These are phyloP conservation scores for Cryphonectria parasitica DNA, from an alignment of 2,329 filamentous ascomycete genomes.

Conservation along the genomic window DNA sequence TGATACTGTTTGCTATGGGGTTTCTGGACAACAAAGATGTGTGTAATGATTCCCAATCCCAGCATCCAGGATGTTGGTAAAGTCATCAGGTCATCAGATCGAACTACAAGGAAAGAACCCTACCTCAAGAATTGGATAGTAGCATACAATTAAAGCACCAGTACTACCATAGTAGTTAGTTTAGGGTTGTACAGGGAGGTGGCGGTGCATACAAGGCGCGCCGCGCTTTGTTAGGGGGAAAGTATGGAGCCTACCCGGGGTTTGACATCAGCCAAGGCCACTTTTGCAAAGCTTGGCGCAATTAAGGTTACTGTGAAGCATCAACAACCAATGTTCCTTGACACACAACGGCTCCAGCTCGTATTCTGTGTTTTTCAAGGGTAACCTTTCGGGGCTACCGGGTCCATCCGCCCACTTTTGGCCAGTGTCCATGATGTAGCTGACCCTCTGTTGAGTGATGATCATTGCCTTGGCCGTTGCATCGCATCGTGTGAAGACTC, in stretches of 20 bases:
- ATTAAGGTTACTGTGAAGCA: slow-evolving; percentile 8
- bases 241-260: not conserved
- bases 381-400: slow-evolving; percentile 8
- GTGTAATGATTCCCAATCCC: not conserved
- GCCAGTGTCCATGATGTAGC: slow-evolving; percentile 4
- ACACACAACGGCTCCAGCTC: not conserved
- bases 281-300: not conserved
- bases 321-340: not conserved
- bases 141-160: not conserved
- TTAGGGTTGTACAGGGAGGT: not conserved
- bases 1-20: not conserved
- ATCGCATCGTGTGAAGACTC: not conserved
- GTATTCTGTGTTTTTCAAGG: not conserved
- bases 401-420: slow-evolving; percentile 9
- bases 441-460: not conserved
- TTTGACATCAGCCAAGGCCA: slow-evolving; percentile 9
- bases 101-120: not conserved
- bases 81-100: not conserved
- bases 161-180: not conserved
- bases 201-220: not conserved
- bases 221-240: not conserved
- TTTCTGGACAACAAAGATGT: not conserved
- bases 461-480: not conserved
- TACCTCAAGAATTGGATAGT: not conserved
- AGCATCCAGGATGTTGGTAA: not conserved